Base-by-base conservation (phyloP, 2,329 filamentous ascomycete species). In the Aspergillus cejpii region DNA sequence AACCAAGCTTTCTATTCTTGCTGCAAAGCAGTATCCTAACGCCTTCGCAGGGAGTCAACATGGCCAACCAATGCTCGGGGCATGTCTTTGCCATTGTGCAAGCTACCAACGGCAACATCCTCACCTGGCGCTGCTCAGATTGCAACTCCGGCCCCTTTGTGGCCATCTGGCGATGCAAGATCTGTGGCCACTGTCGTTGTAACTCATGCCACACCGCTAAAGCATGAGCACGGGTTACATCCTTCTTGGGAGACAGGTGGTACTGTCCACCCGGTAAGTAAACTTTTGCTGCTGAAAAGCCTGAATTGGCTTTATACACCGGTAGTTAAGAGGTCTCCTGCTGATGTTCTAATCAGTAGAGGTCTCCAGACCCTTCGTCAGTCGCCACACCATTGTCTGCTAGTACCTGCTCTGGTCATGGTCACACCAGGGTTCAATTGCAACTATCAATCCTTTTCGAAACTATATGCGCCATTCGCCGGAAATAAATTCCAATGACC, bases 161-260 rank as follows among this genome's bases (percentile, higher is more conserved):
- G 34, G 67, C 67, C 19, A 68, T 70, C 51, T 70, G 67, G 67
- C 66, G 60, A 19, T 70, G 67, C 61, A 69, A 69, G 56, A 58
- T 66, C 45, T 70, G 67, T 57, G 62, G 63, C 24, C 60, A 67
- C 47, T 67, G 60, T 53, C 67, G 66, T 15, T 70, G 67, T 55
- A 65, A 69, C 48, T 49, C 56, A 29, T 70, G 67, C 56, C 62
- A 69, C 54, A 65, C 55, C 37, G 53, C 59, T 38, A 68, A 67
- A 53, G 56, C 49, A 37, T 66, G 59, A 41, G 38, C 45, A 26
- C 37, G 42, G 42, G 49, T 51, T 45, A 53, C 46, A 54, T 44
- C 19, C 41, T 39, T 33, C 24, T 41, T 45, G 37, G 28, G 17
- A 39, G 12, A 28, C 11, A 20, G 17, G 23, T 37, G 6, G 15